Conservation (phyloP, 306 rosid genomes). For the Vigna unguiculata region DNA sequence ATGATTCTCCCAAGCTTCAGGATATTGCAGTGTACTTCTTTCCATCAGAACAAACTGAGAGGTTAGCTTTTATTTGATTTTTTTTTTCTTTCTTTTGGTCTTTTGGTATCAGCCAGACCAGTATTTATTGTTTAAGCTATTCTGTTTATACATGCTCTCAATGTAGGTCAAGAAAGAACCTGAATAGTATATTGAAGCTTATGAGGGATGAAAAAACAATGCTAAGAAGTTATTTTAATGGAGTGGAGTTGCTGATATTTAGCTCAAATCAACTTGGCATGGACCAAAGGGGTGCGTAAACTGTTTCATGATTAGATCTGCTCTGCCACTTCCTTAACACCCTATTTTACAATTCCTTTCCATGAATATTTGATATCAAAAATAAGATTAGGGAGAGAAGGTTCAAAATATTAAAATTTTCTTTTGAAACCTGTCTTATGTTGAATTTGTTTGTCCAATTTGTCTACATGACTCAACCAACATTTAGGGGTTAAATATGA, state of each 20-base stretch:
- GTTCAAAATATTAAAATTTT: constrained; percentile 10
- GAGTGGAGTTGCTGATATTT: constrained; percentile 68
- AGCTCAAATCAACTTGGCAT: constrained; percentile 60
- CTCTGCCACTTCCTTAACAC: constrained; percentile 2
- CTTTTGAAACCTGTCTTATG: neutral
- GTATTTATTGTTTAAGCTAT: constrained; percentile 15
- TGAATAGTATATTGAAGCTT: constrained; percentile 48
- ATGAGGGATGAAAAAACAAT: constrained; percentile 61
- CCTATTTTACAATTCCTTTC: neutral
- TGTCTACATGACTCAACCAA: neutral
- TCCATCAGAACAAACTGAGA: constrained; percentile 52
- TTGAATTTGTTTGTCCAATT: constrained; percentile 10
- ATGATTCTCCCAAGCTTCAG: constrained; percentile 56
- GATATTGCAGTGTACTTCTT: constrained; percentile 78
- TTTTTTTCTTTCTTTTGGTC: neutral
- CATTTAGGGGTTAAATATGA: neutral
- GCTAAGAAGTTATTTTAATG: constrained; percentile 60
- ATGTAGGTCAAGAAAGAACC: constrained; percentile 56
- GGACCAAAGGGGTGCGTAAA: constrained; percentile 58
- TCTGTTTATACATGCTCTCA: constrained; percentile 30
- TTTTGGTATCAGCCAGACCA: neutral
- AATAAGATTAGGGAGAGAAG: constrained; percentile 16
- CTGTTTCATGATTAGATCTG: constrained; percentile 28
- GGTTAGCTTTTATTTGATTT: constrained; percentile 54
- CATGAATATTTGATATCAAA: no score